Percentiles rank a stretch among this genome's conserved stretches.
Evolutionary conservation across 148 eudicot species (phyloP).

Genomic region (Silene uniflora): DNA sequence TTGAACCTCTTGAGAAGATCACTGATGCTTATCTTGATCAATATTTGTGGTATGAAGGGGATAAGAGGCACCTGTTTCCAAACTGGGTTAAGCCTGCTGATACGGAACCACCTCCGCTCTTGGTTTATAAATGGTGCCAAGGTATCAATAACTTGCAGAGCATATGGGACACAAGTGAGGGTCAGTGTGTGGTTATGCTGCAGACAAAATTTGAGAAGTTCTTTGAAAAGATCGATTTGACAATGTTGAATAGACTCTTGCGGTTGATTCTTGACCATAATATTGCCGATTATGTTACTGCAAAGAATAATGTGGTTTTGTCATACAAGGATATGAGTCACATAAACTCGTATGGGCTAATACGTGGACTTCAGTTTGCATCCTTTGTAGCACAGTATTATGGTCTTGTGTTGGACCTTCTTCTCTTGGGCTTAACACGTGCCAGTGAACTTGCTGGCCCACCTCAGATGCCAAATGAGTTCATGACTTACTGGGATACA

Average conservation of each 20-base stretch:
- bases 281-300: constrained; percentile 98
- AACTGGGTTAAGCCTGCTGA: constrained; percentile 99
- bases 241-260: constrained; percentile 94
- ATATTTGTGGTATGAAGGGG: constrained; percentile 99
- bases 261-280: constrained; percentile 97
- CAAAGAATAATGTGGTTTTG: constrained; percentile 92
- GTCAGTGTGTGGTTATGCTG: constrained; percentile 99
- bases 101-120: constrained; percentile 99
- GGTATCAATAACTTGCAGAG: constrained; percentile 92
- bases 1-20: constrained; percentile 97
- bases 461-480: constrained; percentile 97
- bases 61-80: constrained; percentile 91
- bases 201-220: constrained; percentile 98
- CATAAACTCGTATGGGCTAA: constrained; percentile 95
- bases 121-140: constrained; percentile 99
- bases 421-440: constrained; percentile 89
- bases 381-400: constrained; percentile 97
- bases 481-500: constrained; percentile 79
- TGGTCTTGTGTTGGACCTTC: constrained; percentile 93
- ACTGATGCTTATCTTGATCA: constrained; percentile 99
- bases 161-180: constrained; percentile 94
- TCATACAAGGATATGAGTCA: constrained; percentile 99
- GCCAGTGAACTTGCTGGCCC: constrained; percentile 99
- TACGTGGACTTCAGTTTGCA: constrained; percentile 99
- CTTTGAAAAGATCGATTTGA: constrained; percentile 96